These are phyloP conservation scores for Pleurotus citrinopileatus DNA, from an alignment of 768 basidiomycete genomes.

Conservation along the genomic window DNA sequence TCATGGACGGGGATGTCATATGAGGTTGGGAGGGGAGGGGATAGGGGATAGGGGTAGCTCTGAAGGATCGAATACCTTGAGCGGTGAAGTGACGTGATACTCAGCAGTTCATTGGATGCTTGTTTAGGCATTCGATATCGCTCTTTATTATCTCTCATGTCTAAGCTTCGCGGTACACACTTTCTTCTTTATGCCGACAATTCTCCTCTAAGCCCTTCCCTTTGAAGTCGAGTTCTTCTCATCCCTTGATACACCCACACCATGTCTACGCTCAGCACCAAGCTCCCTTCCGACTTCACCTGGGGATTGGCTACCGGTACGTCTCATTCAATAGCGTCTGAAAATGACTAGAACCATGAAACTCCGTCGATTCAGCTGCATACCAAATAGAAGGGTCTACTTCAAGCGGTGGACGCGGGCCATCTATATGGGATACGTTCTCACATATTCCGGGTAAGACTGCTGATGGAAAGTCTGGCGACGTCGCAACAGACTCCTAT, in stretches of 20 bases:
- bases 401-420: constrained; percentile 50
- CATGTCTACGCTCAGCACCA: constrained; percentile 8
- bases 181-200: too few relatives aligned
- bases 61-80: too few relatives aligned
- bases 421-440: constrained; percentile 76
- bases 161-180: too few relatives aligned
- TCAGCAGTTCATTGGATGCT: too few relatives aligned
- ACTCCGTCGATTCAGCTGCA: constrained; percentile 37
- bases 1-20: too few relatives aligned
- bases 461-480: constrained; percentile 59
- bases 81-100: too few relatives aligned
- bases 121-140: too few relatives aligned
- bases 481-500: constrained; percentile 69
- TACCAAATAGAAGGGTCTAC: constrained; percentile 77
- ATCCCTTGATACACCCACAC: not conserved
- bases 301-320: constrained; percentile 34
- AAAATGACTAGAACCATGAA: too few relatives aligned
- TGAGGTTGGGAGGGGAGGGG: too few relatives aligned
- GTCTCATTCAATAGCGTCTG: too few relatives aligned
- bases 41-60: too few relatives aligned
- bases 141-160: too few relatives aligned
- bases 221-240: not conserved
- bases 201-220: not conserved
- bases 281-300: constrained; percentile 30
- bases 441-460: constrained; percentile 56